phyloP scores from a whole-genome alignment of 495 filamentous ascomycete species.

The Elaphomyces granulatus region DNA sequence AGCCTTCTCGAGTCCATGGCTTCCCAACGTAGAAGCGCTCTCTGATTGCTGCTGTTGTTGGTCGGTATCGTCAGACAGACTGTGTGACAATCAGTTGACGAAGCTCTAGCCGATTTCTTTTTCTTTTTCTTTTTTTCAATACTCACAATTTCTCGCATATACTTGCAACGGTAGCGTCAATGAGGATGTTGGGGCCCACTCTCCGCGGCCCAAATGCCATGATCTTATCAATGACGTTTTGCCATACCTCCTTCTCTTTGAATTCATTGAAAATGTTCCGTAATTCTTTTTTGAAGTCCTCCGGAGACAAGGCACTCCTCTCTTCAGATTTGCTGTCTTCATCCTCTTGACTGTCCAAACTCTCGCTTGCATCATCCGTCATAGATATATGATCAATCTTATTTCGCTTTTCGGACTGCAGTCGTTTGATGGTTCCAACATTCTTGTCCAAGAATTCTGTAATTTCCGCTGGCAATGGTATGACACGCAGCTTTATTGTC shows the following conservation, averaged over 20 bases:
- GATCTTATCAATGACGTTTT: constrained; percentile 62
- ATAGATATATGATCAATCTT: constrained; percentile 26
- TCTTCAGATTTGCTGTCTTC: constrained; percentile 34
- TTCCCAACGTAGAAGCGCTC: too few species aligned
- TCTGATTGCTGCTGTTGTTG: constrained; percentile 19
- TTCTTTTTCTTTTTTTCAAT: constrained; percentile 2
- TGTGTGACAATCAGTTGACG: too few species aligned
- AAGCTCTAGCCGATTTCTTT: not conserved
- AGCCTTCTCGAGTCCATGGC: too few species aligned
- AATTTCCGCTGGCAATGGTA: constrained; percentile 62
- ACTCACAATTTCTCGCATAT: constrained; percentile 64
- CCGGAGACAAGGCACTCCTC: constrained; percentile 42
- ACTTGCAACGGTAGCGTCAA: constrained; percentile 64
- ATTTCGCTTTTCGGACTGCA: constrained; percentile 54
- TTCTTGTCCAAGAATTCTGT: constrained; percentile 80
- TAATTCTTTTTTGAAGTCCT: constrained; percentile 65
- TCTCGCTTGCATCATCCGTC: constrained; percentile 22
- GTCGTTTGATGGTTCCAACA: constrained; percentile 55
- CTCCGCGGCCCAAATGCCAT: constrained; percentile 78
- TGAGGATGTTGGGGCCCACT: constrained; percentile 75
- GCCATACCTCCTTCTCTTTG: constrained; percentile 58
- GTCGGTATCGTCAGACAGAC: constrained; percentile 27
- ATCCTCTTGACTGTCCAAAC: constrained; percentile 15
- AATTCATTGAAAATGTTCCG: constrained; percentile 46
- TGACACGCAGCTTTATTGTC: constrained; percentile 59